Evolutionary conservation across 2,329 filamentous ascomycete species (phyloP).

Genomic region (Colletotrichum theobromicola): DNA sequence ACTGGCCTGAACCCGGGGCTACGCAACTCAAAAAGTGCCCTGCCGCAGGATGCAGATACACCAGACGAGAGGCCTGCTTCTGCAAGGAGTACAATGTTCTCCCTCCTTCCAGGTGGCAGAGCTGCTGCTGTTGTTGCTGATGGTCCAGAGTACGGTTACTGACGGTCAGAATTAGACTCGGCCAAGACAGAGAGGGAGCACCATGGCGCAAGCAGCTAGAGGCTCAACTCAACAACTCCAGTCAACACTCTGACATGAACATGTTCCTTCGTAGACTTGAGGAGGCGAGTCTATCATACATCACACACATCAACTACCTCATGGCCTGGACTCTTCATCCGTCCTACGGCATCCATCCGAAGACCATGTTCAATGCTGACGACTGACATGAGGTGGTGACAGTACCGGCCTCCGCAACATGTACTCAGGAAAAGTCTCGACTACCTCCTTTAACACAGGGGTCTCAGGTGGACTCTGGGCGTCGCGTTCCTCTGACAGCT

Average conservation of each 20-base stretch:
- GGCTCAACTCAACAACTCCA: neutral
- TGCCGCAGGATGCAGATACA: neutral
- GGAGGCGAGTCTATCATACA: neutral
- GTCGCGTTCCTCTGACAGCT: neutral
- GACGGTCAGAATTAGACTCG: neutral
- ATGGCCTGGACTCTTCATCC: neutral
- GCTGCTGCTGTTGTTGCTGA: neutral
- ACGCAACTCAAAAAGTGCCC: slow-evolving; percentile 6
- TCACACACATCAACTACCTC: neutral
- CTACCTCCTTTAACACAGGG: neutral
- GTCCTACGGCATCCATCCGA: neutral
- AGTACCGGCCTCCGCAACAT: neutral
- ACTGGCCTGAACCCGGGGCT: slow-evolving; percentile 9
- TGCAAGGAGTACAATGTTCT: neutral
- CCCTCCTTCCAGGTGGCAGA: neutral
- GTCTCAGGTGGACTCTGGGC: neutral
- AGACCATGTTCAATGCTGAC: neutral
- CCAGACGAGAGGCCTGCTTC: neutral
- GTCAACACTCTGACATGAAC: neutral
- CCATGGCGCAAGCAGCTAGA: neutral
- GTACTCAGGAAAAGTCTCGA: neutral
- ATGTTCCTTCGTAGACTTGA: neutral
- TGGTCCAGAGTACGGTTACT: neutral
- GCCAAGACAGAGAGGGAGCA: neutral
- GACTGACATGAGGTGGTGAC: neutral